Base-by-base conservation (phyloP, 306 rosid genomes). In the Lathyrus oleraceus region DNA sequence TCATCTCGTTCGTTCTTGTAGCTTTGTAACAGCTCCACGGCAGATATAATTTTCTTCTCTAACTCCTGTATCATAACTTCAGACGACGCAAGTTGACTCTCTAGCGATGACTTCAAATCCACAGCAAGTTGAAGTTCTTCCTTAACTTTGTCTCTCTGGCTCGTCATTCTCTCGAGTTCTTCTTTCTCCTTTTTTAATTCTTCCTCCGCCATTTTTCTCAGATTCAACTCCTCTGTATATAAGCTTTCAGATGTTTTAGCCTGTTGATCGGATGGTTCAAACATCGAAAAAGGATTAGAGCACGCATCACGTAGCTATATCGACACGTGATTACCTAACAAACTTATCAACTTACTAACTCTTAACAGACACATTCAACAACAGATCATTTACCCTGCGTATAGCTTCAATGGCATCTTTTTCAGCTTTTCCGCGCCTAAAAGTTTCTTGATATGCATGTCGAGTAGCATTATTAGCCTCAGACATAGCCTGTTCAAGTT, bases 391-490 rank as follows among this genome's bases (percentile, higher is more conserved):
- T 87, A 94, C 99, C 92, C 71, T 80, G 47, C 89, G 85, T 35
- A 90, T 79, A 67, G 92, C 83, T 32, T 86, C 87, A 63, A 91
- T 39, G 69, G 95, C 90, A 51, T 94, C 89, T 75, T 81, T 94
- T 82, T 94, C 96, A 69, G 95, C 96, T 73, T 81, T 86, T 62
- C 86, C 86, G n/a, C 96, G 88, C 32, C 83, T 80, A 19, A 82
- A 15, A 28, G 86, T 70, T 84, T 88, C 96, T 38, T 84, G 71
- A 83, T 75, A 91, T 47, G 96, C 97, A 25, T 80, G 81, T 68
- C 69, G 81, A 62, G 78, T 84, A 42, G 99, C 96, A 70, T 70
- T 80, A 39, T 84, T 86, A 53, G 97, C 86, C 83, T 91, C 97
- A 28, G 79, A 45, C 84, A 83, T 81, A 35, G 84, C 86, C 63